phyloP scores from a whole-genome alignment of 208 protist genomes.

The Acanthamoeba divionensis region DNA sequence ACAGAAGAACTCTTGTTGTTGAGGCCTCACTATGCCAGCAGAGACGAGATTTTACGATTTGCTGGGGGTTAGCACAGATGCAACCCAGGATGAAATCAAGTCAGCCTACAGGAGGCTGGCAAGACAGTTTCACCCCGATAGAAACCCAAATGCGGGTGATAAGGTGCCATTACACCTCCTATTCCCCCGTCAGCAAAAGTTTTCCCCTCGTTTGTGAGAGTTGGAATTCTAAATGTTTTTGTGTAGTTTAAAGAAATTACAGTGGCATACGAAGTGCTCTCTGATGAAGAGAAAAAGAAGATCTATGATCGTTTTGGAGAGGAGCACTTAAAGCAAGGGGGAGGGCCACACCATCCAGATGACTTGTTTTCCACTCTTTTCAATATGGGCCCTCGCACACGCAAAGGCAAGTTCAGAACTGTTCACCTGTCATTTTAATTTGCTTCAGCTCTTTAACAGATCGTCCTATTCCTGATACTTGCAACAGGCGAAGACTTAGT shows the following conservation, averaged over 20 bases:
- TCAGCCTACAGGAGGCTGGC: conserved; percentile 90
- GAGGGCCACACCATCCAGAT: conserved; percentile 48
- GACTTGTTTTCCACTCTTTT: conserved; percentile 18
- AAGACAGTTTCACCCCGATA: conserved; percentile 91
- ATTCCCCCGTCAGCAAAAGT: not conserved
- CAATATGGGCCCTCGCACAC: not conserved
- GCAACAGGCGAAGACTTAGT: conserved; percentile 94
- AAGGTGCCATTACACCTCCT: not conserved
- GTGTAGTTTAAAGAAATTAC: conserved; percentile 92
- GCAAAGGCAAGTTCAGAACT: no score
- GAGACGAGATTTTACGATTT: conserved; percentile 87
- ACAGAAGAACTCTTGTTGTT: no score
- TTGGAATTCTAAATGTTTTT: conserved; percentile 59
- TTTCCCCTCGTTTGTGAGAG: not conserved
- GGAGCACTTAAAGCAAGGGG: conserved; percentile 91
- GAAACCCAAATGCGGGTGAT: conserved; percentile 78
- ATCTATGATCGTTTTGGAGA: conserved; percentile 97
- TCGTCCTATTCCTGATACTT: no score
- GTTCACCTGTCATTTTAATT: no score
- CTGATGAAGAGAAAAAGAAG: conserved; percentile 92
- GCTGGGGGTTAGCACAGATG: conserved; percentile 82
- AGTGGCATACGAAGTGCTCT: conserved; percentile 96
- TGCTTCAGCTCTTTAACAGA: no score
- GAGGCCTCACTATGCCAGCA: conserved; percentile 37
- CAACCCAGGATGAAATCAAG: conserved; percentile 83